Conservation (phyloP, 495 filamentous ascomycete genomes). For the Aspergillus hancockii region DNA sequence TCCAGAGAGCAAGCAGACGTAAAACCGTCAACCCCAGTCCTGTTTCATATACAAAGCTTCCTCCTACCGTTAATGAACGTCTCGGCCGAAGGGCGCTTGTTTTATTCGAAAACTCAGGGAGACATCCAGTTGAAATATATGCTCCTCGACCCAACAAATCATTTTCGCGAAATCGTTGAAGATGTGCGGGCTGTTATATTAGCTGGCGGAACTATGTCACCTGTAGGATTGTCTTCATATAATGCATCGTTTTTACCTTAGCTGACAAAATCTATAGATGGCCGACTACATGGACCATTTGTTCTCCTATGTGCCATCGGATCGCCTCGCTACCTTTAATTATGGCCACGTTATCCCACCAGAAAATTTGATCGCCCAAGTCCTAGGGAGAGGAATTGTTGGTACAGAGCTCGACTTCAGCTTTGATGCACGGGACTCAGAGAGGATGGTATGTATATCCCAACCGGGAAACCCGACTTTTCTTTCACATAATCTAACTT, state of each 20-base stretch:
- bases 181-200: conserved; percentile 86
- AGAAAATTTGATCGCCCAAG: conserved; percentile 75
- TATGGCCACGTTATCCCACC: conserved; percentile 93
- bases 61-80: conserved; percentile 83
- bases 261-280: conserved; percentile 53
- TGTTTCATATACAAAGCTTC: conserved; percentile 84
- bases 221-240: conserved; percentile 43
- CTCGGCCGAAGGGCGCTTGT: conserved; percentile 83
- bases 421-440: conserved; percentile 68
- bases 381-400: conserved; percentile 53
- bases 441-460: conserved; percentile 48
- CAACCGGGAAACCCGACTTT: neutral
- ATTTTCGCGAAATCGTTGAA: conserved; percentile 86
- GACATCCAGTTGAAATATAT: conserved; percentile 77
- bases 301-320: conserved; percentile 69
- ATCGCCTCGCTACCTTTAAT: conserved; percentile 75
- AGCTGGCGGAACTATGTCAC: conserved; percentile 96
- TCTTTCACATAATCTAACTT: neutral
- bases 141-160: conserved; percentile 88
- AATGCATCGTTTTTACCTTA: neutral
- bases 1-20: conserved; percentile 46
- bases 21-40: conserved; percentile 61
- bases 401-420: conserved; percentile 80
- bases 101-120: conserved; percentile 61
- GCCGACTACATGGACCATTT: conserved; percentile 82